Percentiles rank a stretch among this genome's conserved stretches.
Conservation (phyloP, 176 grass and related monocot species). For the Coix lacrymajobi region DNA sequence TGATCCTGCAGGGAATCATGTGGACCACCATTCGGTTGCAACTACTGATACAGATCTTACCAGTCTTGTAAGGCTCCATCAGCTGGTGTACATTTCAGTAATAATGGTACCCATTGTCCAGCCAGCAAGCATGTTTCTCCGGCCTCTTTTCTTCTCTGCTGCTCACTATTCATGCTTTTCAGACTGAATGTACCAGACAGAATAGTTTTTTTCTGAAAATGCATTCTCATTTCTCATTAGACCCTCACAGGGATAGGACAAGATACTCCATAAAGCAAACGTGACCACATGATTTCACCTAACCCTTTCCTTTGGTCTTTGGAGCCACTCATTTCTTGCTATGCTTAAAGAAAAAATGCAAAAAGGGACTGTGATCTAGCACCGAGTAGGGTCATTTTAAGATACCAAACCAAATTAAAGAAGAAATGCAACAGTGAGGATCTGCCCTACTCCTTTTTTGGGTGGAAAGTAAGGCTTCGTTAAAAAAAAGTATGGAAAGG, state of each 20-base stretch:
- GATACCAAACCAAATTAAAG: background rate
- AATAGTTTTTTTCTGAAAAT: background rate
- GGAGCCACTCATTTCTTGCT: constrained; percentile 14
- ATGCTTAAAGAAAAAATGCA: background rate
- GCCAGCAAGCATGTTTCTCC: background rate
- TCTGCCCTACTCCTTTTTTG: background rate
- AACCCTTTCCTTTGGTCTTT: constrained; percentile 18
- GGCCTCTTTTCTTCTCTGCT: background rate
- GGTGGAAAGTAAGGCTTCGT: too few species aligned
- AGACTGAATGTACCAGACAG: background rate
- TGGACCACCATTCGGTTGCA: constrained; percentile 13
- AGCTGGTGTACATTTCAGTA: background rate
- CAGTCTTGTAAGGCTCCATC: too few species aligned
- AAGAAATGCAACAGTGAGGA: background rate
- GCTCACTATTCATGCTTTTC: too few species aligned
- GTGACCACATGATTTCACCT: constrained; percentile 16
- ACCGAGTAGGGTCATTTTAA: background rate
- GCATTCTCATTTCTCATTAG: background rate
- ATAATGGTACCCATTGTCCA: background rate
- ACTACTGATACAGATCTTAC: constrained; percentile 19
- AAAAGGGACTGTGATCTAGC: background rate
- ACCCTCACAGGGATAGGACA: background rate
- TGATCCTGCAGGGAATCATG: background rate
- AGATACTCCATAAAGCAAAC: constrained; percentile 10
- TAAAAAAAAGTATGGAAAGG: background rate